A percentile compares a stretch with the other conserved stretches of the same genome.
Conservation (phyloP, 352 stramenopile species). For the Globisporangium viniferum region DNA sequence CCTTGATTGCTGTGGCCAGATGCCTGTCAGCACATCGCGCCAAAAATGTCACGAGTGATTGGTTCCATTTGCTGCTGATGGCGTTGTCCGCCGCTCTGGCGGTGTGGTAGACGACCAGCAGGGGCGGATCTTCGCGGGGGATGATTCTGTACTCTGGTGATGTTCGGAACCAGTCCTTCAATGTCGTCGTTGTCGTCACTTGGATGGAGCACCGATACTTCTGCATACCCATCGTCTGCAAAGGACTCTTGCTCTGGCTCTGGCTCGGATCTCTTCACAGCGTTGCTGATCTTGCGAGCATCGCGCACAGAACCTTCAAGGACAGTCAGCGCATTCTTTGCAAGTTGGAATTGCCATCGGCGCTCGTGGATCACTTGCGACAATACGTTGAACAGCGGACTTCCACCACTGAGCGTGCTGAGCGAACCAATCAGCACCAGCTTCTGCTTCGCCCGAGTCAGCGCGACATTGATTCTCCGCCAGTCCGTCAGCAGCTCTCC, state of each 20-base stretch:
- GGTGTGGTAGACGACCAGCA: not conserved
- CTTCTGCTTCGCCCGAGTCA: constrained; percentile 87
- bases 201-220: constrained; percentile 38
- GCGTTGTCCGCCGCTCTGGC: not conserved
- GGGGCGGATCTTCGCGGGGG: constrained; percentile 11
- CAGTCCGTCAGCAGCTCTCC: constrained; percentile 80
- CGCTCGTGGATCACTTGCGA: constrained; percentile 34
- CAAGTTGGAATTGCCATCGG: constrained; percentile 39
- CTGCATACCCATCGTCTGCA: constrained; percentile 11
- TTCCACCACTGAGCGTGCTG: constrained; percentile 54
- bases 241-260: constrained; percentile 27
- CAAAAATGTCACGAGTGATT: constrained; percentile 42
- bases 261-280: constrained; percentile 9
- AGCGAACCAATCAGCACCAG: constrained; percentile 75
- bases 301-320: constrained; percentile 24
- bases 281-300: constrained; percentile 8
- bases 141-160: constrained; percentile 16
- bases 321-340: constrained; percentile 28
- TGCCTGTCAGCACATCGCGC: too few species aligned
- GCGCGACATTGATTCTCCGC: constrained; percentile 84
- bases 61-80: constrained; percentile 25
- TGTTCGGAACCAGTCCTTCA: constrained; percentile 36
- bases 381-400: constrained; percentile 54
- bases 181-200: constrained; percentile 34
- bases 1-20: too few species aligned